phyloP scores from a whole-genome alignment of 1,284 basidiomycete species.

The Leccinum pachyderme region DNA sequence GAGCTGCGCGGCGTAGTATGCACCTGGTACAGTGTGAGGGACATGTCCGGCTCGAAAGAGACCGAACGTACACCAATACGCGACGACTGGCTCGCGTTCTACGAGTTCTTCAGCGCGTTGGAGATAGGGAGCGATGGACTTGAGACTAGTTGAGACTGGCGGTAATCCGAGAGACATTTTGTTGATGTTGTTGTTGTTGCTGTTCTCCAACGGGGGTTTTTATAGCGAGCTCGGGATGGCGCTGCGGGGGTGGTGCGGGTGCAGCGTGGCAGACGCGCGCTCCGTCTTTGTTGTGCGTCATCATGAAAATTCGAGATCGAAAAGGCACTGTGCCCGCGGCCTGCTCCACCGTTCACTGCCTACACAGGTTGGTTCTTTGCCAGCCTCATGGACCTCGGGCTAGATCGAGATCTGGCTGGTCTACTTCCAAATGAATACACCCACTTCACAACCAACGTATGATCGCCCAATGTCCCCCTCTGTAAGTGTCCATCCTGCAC shows the following conservation, averaged over 20 bases:
- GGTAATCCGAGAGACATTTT: slow-evolving; percentile 50
- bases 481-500: slow-evolving; percentile 1
- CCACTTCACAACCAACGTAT: slow-evolving; percentile 1
- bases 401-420: slow-evolving; percentile 19
- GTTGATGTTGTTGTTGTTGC: neutral
- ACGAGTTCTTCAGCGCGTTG: slow-evolving; percentile 87
- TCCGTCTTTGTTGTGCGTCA: slow-evolving; percentile 1
- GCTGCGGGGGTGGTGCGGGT: neutral
- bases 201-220: neutral
- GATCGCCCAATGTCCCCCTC: slow-evolving; percentile 15
- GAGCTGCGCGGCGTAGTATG: slow-evolving; percentile 87
- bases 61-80: slow-evolving; percentile 84
- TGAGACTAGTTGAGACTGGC: slow-evolving; percentile 56
- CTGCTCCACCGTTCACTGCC: slow-evolving; percentile 3
- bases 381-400: slow-evolving; percentile 4
- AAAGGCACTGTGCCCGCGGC: too few relatives aligned
- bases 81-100: slow-evolving; percentile 78
- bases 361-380: slow-evolving; percentile 13
- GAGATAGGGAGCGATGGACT: slow-evolving; percentile 73
- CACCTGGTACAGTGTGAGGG: slow-evolving; percentile 47
- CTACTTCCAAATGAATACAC: slow-evolving; percentile 27
- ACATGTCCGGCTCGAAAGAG: neutral
- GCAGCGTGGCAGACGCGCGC: slow-evolving; percentile 16
- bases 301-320: too few relatives aligned
- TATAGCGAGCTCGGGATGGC: slow-evolving; percentile 3